Evolutionary conservation across 108 stramenopile species (phyloP).

Genomic region (Chaetoceros muelleri): DNA sequence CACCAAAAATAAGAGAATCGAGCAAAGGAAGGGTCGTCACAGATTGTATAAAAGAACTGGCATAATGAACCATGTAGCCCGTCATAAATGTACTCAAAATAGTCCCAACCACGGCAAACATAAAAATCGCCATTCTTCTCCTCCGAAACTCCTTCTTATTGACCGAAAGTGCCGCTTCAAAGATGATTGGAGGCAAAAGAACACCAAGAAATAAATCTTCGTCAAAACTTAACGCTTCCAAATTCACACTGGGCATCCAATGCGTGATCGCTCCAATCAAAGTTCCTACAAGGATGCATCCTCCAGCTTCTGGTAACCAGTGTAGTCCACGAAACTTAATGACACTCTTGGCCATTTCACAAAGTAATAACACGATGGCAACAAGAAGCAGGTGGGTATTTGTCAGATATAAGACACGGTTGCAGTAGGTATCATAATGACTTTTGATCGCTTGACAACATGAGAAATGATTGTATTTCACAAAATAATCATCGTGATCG

Average conservation of each 20-base stretch:
- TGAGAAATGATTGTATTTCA: slow-evolving; percentile 27
- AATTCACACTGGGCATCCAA: background rate
- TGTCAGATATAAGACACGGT: background rate
- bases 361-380: slow-evolving; percentile 29
- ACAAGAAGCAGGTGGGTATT: slow-evolving; percentile 24
- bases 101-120: slow-evolving; percentile 74
- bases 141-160: slow-evolving; percentile 68
- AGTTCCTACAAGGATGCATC: slow-evolving; percentile 12
- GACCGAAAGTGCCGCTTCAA: slow-evolving; percentile 66
- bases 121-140: slow-evolving; percentile 58
- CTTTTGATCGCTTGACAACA: slow-evolving; percentile 22
- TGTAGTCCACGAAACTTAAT: slow-evolving; percentile 22
- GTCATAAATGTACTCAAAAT: slow-evolving; percentile 51
- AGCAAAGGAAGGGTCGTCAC: slow-evolving; percentile 16
- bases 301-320: slow-evolving; percentile 16
- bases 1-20: slow-evolving; percentile 38
- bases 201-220: slow-evolving; percentile 76
- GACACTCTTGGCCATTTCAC: slow-evolving; percentile 33
- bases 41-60: slow-evolving; percentile 16
- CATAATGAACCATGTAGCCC: slow-evolving; percentile 46
- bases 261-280: slow-evolving; percentile 1
- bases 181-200: slow-evolving; percentile 80
- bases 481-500: slow-evolving; percentile 40
- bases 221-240: slow-evolving; percentile 47
- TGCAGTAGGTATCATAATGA: slow-evolving; percentile 33